Conservation (phyloP, 345 rosid species). For the Clarkia xantiana region DNA sequence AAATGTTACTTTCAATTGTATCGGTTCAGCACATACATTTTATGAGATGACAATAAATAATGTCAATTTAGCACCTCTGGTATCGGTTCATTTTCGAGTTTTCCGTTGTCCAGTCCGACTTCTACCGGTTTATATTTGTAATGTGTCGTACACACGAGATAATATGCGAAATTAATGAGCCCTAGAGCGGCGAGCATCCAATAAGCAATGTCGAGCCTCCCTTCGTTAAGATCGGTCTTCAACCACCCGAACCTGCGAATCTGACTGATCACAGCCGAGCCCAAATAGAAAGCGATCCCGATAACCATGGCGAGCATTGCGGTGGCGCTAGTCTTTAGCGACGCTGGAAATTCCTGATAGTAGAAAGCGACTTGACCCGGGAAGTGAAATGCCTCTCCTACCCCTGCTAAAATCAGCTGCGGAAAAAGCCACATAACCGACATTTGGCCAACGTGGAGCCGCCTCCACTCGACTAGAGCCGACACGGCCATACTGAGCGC, state of each 20-base stretch:
- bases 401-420: constrained; percentile 24
- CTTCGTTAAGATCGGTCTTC: constrained; percentile 33
- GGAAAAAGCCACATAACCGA: constrained; percentile 36
- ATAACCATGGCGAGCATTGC: constrained; percentile 10
- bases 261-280: constrained; percentile 5
- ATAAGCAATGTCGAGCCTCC: constrained; percentile 34
- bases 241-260: constrained; percentile 22
- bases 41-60: too few species aligned
- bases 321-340: constrained; percentile 11
- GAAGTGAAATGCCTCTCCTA: constrained; percentile 20
- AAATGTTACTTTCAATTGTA: too few species aligned
- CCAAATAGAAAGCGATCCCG: constrained; percentile 10
- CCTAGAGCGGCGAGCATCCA: constrained; percentile 28
- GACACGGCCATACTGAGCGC: constrained; percentile 12
- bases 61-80: too few species aligned
- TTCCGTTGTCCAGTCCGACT: background rate
- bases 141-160: constrained; percentile 18
- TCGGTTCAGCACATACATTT: too few species aligned
- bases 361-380: constrained; percentile 12
- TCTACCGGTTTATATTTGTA: constrained; percentile 10
- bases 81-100: too few species aligned
- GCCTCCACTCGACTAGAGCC: constrained; percentile 16
- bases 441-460: constrained; percentile 27
- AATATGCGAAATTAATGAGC: constrained; percentile 28
- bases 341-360: constrained; percentile 14